These are phyloP conservation scores for Calendula officinalis DNA, from an alignment of 129 eudicot species.

Conservation along the genomic window DNA sequence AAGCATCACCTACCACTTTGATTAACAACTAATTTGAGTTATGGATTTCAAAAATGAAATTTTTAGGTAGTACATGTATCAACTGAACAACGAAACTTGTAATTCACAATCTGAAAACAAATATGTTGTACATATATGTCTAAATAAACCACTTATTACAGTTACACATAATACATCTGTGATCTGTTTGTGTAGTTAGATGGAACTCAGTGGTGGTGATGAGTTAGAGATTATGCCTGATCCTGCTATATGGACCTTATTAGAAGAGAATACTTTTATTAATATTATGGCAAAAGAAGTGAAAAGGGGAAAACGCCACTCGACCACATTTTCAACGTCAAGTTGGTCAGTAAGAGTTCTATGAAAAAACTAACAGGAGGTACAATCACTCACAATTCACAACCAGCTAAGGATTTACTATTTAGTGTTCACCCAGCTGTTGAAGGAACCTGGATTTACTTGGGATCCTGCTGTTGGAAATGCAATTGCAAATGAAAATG, in stretches of 20 bases:
- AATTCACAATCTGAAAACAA: not conserved
- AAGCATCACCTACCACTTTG: not conserved
- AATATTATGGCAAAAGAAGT: conserved; percentile 35
- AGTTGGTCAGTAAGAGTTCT: conserved; percentile 32
- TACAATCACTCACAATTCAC: conserved; percentile 29
- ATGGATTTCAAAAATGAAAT: not conserved
- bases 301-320: conserved; percentile 20
- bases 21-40: not conserved
- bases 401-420: conserved; percentile 34
- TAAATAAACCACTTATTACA: not conserved
- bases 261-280: conserved; percentile 32
- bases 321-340: conserved; percentile 29
- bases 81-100: not conserved
- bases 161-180: not conserved
- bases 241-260: conserved; percentile 35
- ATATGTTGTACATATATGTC: not conserved
- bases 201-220: conserved; percentile 21
- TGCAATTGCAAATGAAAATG: conserved; percentile 26
- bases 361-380: conserved; percentile 27
- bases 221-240: conserved; percentile 28
- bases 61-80: not conserved
- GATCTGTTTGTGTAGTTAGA: conserved; percentile 11
- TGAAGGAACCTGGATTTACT: conserved; percentile 33
- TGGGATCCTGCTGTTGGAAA: conserved; percentile 30
- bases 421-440: conserved; percentile 22